These are phyloP conservation scores for Pyracantha coccinea DNA, from an alignment of 331 rosid genomes.

Conservation along the genomic window DNA sequence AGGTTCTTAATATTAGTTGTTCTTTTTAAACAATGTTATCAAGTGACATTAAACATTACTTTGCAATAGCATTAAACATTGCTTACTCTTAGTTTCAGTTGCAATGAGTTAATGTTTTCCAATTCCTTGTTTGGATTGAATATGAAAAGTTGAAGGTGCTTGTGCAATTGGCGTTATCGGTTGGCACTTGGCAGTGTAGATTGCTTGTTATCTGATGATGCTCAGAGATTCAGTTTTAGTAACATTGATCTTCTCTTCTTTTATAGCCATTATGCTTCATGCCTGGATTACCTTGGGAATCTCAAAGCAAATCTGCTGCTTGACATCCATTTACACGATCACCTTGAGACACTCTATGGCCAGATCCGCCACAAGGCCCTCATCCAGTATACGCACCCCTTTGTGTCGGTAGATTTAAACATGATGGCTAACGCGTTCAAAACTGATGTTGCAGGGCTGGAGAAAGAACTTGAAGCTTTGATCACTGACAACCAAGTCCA, in stretches of 20 bases:
- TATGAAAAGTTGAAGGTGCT: neutral
- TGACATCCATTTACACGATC: constrained; percentile 93
- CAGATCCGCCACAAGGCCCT: constrained; percentile 97
- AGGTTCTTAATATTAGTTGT: neutral
- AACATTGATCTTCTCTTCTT: constrained; percentile 9
- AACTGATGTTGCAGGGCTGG: constrained; percentile 77
- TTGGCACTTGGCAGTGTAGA: neutral
- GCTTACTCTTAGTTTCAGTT: neutral
- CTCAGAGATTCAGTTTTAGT: neutral
- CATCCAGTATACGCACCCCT: constrained; percentile 92
- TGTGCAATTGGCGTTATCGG: neutral
- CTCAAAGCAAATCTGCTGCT: constrained; percentile 77
- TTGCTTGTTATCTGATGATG: neutral
- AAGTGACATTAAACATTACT: neutral
- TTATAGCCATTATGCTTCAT: constrained; percentile 91
- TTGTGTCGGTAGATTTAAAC: constrained; percentile 79
- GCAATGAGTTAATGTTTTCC: neutral
- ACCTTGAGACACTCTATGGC: constrained; percentile 85
- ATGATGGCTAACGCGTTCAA: constrained; percentile 99
- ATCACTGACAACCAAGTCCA: constrained; percentile 92
- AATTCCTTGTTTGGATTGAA: neutral
- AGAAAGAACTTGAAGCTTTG: constrained; percentile 97
- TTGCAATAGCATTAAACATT: neutral
- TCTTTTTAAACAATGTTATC: neutral
- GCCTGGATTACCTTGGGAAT: constrained; percentile 92